Base-by-base conservation (phyloP, 192 early-diverging fungal genomes). In the Diversispora epigaea region DNA sequence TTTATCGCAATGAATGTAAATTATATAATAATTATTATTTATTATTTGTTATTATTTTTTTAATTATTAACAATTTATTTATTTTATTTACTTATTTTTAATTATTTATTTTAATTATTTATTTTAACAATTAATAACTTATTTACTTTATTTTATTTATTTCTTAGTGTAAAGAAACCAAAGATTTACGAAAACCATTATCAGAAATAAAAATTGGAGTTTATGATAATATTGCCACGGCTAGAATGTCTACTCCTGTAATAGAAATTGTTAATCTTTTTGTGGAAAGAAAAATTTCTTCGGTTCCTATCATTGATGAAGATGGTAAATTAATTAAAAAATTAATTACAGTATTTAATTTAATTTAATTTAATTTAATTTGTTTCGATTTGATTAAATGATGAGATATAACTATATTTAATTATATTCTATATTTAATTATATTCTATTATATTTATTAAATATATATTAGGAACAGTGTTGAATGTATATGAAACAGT, bases 401-500 rank as follows among this genome's bases (percentile, higher is more conserved):
- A 32, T 32, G 25, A 32, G 2, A 32, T 32, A 32, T 32, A 32
- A 32, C 2, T 32, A 32, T 32, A 32, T 32, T 32, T 2, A 32
- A 32, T 32, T 32, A 32, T 32, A 32, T 32, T 32, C 25, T 32
- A 1, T 32, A 32, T 32, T 32, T 2, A 32, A 32, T 32, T 32
- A 32, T 32, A 32, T 32, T 32, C 25, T 32, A 1, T 32, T 32
- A 32, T 32, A 32, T 32, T 32, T 32, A 32, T 32, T 32, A 32
- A 32, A 32, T 32, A 41, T 21, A 65, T 68, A 58, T 63, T 82
- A 89, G 93, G 89, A 49, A 79, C 87, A 14, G 95, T 98, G 43
- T 75, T 97, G 49, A 95, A 98, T 79, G 96, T 97, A 44, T 98
- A 95, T 86, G 97, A 96, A 78, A 95, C 95, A 61, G 94, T 93